phyloP scores from a whole-genome alignment of 1,284 basidiomycete species.

The Ceratobasidium sp. region DNA sequence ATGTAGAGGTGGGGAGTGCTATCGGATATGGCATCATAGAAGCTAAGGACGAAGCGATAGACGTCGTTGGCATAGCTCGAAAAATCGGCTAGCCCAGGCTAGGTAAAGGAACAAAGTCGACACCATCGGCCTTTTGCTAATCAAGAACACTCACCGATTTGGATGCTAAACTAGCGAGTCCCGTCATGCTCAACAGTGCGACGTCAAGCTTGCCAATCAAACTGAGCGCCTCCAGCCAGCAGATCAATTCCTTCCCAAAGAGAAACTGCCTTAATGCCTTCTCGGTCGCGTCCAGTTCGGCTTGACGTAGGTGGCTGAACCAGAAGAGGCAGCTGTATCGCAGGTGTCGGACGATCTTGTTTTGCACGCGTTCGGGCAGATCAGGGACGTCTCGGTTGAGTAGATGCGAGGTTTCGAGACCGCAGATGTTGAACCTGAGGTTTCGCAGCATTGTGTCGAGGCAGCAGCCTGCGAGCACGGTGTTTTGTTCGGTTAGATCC shows the following conservation, averaged over 20 bases:
- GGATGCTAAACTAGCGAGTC: not conserved
- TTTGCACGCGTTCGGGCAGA: not conserved
- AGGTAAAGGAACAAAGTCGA: not conserved
- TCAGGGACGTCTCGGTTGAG: not conserved
- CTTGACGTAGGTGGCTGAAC: not conserved
- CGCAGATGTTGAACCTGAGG: conserved; percentile 32
- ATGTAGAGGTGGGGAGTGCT: conserved; percentile 1
- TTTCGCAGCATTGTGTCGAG: not conserved
- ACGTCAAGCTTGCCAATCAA: not conserved
- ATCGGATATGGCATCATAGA: not conserved
- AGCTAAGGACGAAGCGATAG: not conserved
- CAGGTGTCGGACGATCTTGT: not conserved
- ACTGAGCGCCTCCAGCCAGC: conserved; percentile 28
- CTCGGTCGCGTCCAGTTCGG: not conserved
- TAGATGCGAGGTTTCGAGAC: not conserved
- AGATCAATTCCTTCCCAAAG: not conserved
- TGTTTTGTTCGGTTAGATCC: not conserved
- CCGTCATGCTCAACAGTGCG: not conserved
- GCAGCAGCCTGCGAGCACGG: not conserved
- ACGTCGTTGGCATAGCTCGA: not conserved
- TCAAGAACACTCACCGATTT: not conserved
- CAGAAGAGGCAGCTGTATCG: conserved; percentile 12
- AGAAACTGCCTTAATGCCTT: not conserved
- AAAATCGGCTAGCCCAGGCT: not conserved
- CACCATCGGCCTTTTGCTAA: not conserved